A percentile compares a stretch with the other conserved stretches of the same genome.
Evolutionary conservation across 1,284 basidiomycete species (phyloP).

Genomic region (Ustanciosporium gigantosporum): DNA sequence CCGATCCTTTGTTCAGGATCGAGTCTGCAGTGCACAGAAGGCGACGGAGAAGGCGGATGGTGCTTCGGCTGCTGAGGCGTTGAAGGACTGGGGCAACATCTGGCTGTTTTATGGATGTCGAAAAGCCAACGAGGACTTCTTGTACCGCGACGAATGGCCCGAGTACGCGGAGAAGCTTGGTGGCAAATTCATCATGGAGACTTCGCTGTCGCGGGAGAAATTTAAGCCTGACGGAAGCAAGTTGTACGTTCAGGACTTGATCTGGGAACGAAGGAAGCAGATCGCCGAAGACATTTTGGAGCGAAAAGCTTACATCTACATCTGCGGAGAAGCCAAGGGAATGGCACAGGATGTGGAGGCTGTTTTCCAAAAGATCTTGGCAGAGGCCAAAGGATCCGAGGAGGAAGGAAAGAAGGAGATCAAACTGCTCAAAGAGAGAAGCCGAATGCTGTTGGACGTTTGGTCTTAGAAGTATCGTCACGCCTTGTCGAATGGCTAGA

Average conservation of each 20-base stretch:
- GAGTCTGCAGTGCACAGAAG: conserved; percentile 88
- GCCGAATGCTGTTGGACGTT: conserved; percentile 36
- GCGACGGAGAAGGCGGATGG: conserved; percentile 80
- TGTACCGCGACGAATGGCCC: conserved; percentile 95
- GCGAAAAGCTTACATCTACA: conserved; percentile 77
- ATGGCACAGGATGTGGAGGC: conserved; percentile 96
- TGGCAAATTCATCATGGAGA: conserved; percentile 85
- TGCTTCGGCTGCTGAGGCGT: conserved; percentile 83
- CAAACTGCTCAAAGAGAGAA: conserved; percentile 47
- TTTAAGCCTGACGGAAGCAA: conserved; percentile 82
- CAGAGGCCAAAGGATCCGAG: conserved; percentile 85
- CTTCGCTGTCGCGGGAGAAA: conserved; percentile 82
- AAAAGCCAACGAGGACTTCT: conserved; percentile 80
- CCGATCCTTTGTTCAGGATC: conserved; percentile 97
- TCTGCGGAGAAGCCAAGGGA: conserved; percentile 90
- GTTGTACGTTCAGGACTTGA: conserved; percentile 89
- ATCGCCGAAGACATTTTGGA: conserved; percentile 87
- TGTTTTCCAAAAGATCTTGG: conserved; percentile 80
- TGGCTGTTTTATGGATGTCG: conserved; percentile 96
- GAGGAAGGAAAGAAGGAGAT: conserved; percentile 63
- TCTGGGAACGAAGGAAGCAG: conserved; percentile 62
- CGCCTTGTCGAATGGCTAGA: no score
- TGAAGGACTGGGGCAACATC: conserved; percentile 92
- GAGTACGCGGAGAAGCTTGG: conserved; percentile 81
- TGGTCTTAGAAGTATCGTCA: no score